phyloP scores from a whole-genome alignment of 768 basidiomycete genomes.

The Lactarius sanguifluus region DNA sequence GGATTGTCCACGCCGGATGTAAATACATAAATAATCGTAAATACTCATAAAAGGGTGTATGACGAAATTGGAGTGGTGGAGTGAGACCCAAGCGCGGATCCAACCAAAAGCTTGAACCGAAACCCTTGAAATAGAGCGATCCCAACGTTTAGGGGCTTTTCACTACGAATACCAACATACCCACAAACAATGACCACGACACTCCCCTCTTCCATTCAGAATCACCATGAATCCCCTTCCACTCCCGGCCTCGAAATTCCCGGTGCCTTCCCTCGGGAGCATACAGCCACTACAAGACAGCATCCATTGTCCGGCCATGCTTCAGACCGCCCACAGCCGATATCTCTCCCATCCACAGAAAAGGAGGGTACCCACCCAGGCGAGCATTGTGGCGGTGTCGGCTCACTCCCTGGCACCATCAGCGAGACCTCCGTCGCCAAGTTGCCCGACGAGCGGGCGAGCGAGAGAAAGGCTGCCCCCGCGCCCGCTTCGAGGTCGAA shows the following conservation, averaged over 20 bases:
- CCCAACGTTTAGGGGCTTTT: slow-evolving; percentile 16
- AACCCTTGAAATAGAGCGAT: slow-evolving; percentile 22
- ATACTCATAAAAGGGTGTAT: neutral
- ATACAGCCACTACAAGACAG: neutral
- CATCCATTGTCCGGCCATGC: neutral
- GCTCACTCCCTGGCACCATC: slow-evolving; percentile 48
- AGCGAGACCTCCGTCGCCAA: slow-evolving; percentile 49
- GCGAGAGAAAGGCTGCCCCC: neutral
- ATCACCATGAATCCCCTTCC: slow-evolving; percentile 6
- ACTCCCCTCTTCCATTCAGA: slow-evolving; percentile 4
- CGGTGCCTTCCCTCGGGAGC: slow-evolving; percentile 23
- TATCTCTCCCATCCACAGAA: slow-evolving; percentile 41
- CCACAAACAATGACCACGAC: slow-evolving; percentile 22
- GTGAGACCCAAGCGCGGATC: slow-evolving; percentile 13
- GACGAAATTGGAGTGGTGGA: slow-evolving; percentile 22
- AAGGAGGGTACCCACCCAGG: slow-evolving; percentile 36
- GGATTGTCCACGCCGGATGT: neutral
- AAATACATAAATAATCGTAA: neutral
- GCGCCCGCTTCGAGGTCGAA: neutral
- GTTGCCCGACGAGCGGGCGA: slow-evolving; percentile 48
- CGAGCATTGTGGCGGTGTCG: slow-evolving; percentile 43
- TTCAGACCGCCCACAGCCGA: neutral
- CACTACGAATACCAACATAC: slow-evolving; percentile 2
- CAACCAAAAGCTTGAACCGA: slow-evolving; percentile 19
- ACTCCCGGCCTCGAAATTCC: slow-evolving; percentile 21